phyloP scores from a whole-genome alignment of 73 alveolate genomes.

The Paramecium bursaria region DNA sequence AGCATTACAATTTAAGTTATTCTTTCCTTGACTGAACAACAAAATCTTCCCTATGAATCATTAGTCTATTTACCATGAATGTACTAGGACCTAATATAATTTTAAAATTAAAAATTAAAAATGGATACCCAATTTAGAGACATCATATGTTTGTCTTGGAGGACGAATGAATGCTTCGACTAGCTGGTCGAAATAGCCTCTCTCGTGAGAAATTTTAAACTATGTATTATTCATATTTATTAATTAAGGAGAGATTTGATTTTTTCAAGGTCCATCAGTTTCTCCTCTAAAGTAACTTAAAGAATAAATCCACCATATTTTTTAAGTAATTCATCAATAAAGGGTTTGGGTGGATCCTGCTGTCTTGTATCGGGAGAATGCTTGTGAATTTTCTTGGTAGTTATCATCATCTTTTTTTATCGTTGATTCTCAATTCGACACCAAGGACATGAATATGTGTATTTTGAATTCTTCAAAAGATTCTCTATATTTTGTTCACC shows the following conservation, averaged over 20 bases:
- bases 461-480: conserved; percentile 17
- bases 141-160: conserved; percentile 86
- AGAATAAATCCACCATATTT: conserved; percentile 50
- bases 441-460: conserved; percentile 50
- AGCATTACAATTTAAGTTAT: conserved; percentile 75
- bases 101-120: conserved; percentile 74
- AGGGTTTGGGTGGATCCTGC: background rate
- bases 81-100: conserved; percentile 72
- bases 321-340: conserved; percentile 40
- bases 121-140: conserved; percentile 82
- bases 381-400: background rate
- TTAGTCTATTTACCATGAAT: conserved; percentile 72
- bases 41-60: conserved; percentile 66
- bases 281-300: conserved; percentile 50
- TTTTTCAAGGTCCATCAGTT: conserved; percentile 13
- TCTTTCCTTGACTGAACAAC: conserved; percentile 42
- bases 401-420: background rate
- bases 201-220: conserved; percentile 24
- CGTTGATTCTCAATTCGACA: conserved; percentile 29
- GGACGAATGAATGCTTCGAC: conserved; percentile 92
- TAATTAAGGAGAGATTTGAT: conserved; percentile 31
- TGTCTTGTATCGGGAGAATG: background rate
- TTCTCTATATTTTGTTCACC: conserved; percentile 8
- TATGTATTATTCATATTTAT: background rate
- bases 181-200: conserved; percentile 39